Conservation (phyloP, 225 moss, liverwort and hornwort genomes). For the Pleurozium schreberi region DNA sequence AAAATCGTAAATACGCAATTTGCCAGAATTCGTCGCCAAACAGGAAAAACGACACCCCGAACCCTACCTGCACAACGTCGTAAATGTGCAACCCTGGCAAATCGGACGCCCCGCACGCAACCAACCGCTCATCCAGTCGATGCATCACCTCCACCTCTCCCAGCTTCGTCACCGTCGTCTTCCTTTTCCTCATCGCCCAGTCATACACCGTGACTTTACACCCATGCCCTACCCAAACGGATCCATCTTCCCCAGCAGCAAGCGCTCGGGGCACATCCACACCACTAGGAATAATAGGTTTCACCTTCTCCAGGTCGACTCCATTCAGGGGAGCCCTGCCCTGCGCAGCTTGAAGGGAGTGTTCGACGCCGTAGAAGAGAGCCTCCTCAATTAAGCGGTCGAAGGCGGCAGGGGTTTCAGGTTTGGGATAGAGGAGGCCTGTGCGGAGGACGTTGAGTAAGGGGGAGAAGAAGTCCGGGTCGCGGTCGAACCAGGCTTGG, state of each 20-base stretch:
- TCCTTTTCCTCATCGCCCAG: constrained; percentile 72
- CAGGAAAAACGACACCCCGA: background rate
- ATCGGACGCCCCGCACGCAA: constrained; percentile 50
- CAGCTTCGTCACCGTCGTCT: constrained; percentile 70
- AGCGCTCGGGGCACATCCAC: constrained; percentile 55
- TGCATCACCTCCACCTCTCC: constrained; percentile 37
- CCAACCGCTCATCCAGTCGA: constrained; percentile 37
- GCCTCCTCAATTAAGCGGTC: constrained; percentile 61
- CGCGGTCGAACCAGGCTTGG: constrained; percentile 71
- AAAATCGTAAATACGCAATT: background rate
- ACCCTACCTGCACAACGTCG: constrained; percentile 15
- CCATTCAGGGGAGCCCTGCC: constrained; percentile 49
- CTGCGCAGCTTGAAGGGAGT: constrained; percentile 7
- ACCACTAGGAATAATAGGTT: constrained; percentile 49
- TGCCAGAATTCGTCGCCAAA: background rate
- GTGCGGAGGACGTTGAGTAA: constrained; percentile 46
- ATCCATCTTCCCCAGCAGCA: constrained; percentile 46
- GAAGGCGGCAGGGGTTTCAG: background rate
- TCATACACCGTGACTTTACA: constrained; percentile 77
- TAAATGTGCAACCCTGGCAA: constrained; percentile 76
- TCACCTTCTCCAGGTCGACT: constrained; percentile 49
- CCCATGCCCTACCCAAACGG: constrained; percentile 77
- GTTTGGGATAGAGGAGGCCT: constrained; percentile 27
- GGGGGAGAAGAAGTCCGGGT: constrained; percentile 43
- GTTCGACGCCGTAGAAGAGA: constrained; percentile 44